phyloP scores from a whole-genome alignment of 2,329 filamentous ascomycete species.

The Pyricularia grisea region DNA sequence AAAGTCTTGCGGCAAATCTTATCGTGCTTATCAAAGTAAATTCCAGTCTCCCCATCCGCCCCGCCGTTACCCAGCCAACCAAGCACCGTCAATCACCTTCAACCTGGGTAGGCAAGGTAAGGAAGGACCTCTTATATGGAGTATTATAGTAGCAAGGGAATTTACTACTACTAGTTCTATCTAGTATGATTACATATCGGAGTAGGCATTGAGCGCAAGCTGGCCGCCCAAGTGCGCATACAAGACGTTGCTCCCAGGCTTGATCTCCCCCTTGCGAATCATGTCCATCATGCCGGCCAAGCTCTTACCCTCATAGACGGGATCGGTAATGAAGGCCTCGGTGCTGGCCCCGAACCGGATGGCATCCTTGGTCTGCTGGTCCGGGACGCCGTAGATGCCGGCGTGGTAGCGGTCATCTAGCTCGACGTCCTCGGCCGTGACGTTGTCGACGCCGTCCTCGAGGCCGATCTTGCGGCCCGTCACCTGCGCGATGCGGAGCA shows the following conservation, averaged over 20 bases:
- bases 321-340: slow-evolving; percentile 67
- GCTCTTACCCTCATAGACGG: slow-evolving; percentile 69
- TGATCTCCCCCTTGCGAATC: slow-evolving; percentile 52
- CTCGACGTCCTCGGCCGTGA: slow-evolving; percentile 52
- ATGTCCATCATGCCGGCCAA: slow-evolving; percentile 63
- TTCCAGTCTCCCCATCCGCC: not conserved
- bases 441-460: slow-evolving; percentile 48
- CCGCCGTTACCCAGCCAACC: not conserved
- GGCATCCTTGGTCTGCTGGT: slow-evolving; percentile 54
- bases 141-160: not conserved
- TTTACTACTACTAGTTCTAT: not conserved
- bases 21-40: not conserved
- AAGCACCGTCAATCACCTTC: not conserved
- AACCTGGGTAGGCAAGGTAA: no score
- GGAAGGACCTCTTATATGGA: no score
- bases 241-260: slow-evolving; percentile 50
- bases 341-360: slow-evolving; percentile 59
- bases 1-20: not conserved
- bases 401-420: slow-evolving; percentile 58
- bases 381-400: slow-evolving; percentile 58
- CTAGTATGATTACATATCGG: slow-evolving; percentile 21
- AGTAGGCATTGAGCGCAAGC: slow-evolving; percentile 60
- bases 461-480: slow-evolving; percentile 57
- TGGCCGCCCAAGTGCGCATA: slow-evolving; percentile 66
- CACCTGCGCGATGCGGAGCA: slow-evolving; percentile 54